Evolutionary conservation across 2,329 filamentous ascomycete genomes (phyloP).

Genomic region (Penicillium verrucosum): DNA sequence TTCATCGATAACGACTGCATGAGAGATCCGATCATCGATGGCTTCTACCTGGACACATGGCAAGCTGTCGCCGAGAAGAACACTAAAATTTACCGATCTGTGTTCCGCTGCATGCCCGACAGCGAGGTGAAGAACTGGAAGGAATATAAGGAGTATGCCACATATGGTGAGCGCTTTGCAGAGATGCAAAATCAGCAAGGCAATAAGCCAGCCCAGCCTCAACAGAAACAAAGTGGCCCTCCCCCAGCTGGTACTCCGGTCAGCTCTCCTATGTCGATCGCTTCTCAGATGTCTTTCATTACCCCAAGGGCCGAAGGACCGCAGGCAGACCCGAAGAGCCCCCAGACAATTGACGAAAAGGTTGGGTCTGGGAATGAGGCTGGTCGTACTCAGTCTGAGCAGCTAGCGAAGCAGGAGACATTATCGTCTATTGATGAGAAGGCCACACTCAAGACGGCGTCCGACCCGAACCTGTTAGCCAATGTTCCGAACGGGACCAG

Average conservation of each 20-base stretch:
- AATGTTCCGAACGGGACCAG: slow-evolving; percentile 22
- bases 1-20: slow-evolving; percentile 87
- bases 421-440: slow-evolving; percentile 46
- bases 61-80: slow-evolving; percentile 85
- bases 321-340: slow-evolving; percentile 29
- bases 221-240: slow-evolving; percentile 40
- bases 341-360: slow-evolving; percentile 34
- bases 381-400: slow-evolving; percentile 33
- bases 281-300: slow-evolving; percentile 23
- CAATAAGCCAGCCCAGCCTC: slow-evolving; percentile 49
- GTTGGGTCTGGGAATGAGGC: slow-evolving; percentile 35
- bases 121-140: slow-evolving; percentile 91
- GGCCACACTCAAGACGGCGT: slow-evolving; percentile 28
- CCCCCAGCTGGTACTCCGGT: slow-evolving; percentile 34
- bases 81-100: slow-evolving; percentile 85
- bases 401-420: slow-evolving; percentile 29
- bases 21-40: slow-evolving; percentile 77
- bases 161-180: slow-evolving; percentile 74
- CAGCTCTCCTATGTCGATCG: slow-evolving; percentile 22
- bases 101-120: slow-evolving; percentile 96
- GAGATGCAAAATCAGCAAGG: slow-evolving; percentile 58
- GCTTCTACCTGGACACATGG: slow-evolving; percentile 88
- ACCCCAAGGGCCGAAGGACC: slow-evolving; percentile 32
- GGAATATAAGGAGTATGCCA: slow-evolving; percentile 80
- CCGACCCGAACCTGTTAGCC: slow-evolving; percentile 28